These are phyloP conservation scores for Clarireedia paspali DNA, from an alignment of 2,329 filamentous ascomycete genomes.

Conservation along the genomic window DNA sequence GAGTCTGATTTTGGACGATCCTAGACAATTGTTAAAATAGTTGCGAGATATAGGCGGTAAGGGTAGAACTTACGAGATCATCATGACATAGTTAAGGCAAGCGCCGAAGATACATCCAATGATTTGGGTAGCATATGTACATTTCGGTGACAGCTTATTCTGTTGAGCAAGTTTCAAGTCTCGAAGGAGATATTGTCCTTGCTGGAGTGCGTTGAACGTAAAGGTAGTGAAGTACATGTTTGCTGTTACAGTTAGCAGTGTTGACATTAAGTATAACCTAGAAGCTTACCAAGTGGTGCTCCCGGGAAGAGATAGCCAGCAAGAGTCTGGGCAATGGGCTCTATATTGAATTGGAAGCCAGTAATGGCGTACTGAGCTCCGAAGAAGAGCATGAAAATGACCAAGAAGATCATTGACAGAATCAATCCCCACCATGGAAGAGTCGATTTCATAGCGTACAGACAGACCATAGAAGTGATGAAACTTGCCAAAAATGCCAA, in stretches of 20 bases:
- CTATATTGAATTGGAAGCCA: conserved; percentile 39
- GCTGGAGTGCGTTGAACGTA: conserved; percentile 41
- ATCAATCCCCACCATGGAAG: conserved; percentile 26
- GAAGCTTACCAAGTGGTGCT: conserved; percentile 41
- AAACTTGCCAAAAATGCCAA: conserved; percentile 36
- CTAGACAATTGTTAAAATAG: conserved; percentile 48
- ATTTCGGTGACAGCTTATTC: conserved; percentile 36
- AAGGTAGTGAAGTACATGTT: conserved; percentile 71
- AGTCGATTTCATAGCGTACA: conserved; percentile 52
- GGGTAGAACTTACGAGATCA: conserved; percentile 37
- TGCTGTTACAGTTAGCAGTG: conserved; percentile 30
- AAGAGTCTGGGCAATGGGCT: conserved; percentile 40
- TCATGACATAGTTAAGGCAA: conserved; percentile 49
- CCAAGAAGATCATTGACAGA: conserved; percentile 22
- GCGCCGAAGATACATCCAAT: conserved; percentile 35
- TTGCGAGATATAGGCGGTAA: conserved; percentile 29
- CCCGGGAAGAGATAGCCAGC: conserved; percentile 43
- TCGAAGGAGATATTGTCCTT: conserved; percentile 37
- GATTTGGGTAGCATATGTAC: conserved; percentile 33
- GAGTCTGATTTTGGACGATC: conserved; percentile 57
- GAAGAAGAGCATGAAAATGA: conserved; percentile 24
- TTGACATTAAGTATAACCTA: too few relatives aligned
- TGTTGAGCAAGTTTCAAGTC: conserved; percentile 46
- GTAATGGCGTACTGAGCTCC: conserved; percentile 37
- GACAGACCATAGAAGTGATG: conserved; percentile 31